Evolutionary conservation across 768 basidiomycete species (phyloP), one percentile per base, ranked within the genome.

Genomic region (Tulasnella sp.): DNA sequence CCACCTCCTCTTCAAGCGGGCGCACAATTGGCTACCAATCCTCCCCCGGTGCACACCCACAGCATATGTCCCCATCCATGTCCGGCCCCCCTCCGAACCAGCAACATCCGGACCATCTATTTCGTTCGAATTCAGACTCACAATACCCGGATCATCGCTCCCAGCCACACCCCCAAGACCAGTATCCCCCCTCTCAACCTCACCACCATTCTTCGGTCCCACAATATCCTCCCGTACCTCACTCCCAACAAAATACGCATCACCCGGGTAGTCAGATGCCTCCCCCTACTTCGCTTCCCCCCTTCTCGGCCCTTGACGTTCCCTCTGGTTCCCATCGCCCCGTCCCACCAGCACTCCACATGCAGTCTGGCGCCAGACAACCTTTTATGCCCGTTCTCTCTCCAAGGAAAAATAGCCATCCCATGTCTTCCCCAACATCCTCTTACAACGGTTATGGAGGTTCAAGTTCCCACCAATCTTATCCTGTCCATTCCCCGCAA

Each of bases 291-390:
- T 50, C 51, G 37, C 53, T 61, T 19, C 49, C 58, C 19, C 59
- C 62, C 17, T 57, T 64, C 56, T 61, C 60, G n/a, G 49, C 57
- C 7, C 51, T 61, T 8, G 59, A 59, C 50, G 57, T 52, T 17
- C 49, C 49, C 8, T 36, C 40, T 31, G 29, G 15, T 31, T 37
- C n/a, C 15, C 31, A 27, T 31, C 46, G 39, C 14, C 39, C 37
- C 19, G 19, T 29, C 25, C 49, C 31, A 25, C 19, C 57, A 27
- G 23, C 57, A 36, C 32, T 52, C 27, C 11, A 35, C 50, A 37
- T 52, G 8, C 41, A n/a, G 2, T 19, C 14, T n/a, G 46, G 21
- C 11, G 9, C 9, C 19, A 27, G 42, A 4, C n/a, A n/a, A n/a
- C n/a, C n/a, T n/a, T n/a, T n/a, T n/a, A n/a, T n/a, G n/a, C n/a